These are phyloP conservation scores for Fusarium incarnatum DNA, from an alignment of 2,329 filamentous ascomycete genomes.

Conservation along the genomic window DNA sequence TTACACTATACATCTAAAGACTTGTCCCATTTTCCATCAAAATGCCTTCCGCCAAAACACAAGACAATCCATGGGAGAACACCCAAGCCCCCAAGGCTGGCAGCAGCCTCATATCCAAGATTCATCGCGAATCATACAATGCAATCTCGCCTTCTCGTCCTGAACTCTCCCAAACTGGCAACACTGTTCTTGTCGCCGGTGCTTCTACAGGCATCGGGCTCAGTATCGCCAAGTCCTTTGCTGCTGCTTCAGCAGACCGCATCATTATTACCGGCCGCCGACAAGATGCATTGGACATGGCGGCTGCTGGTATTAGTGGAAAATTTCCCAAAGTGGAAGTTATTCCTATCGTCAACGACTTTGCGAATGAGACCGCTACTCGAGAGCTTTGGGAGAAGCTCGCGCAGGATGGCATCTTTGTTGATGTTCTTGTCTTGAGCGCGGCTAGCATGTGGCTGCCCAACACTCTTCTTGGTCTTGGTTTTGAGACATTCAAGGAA, in stretches of 20 bases:
- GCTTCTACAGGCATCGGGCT: conserved; percentile 21
- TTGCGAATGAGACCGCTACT: conserved; percentile 19
- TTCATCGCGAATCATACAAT: conserved; percentile 45
- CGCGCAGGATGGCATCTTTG: conserved; percentile 26
- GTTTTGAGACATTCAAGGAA: conserved; percentile 4
- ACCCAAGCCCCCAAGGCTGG: neutral
- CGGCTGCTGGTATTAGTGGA: neutral
- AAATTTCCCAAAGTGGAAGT: neutral
- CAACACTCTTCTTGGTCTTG: conserved; percentile 6
- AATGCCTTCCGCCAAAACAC: neutral
- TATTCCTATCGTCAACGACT: neutral
- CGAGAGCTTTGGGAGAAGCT: conserved; percentile 47
- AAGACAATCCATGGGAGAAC: conserved; percentile 11
- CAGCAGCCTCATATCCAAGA: neutral
- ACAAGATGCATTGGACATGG: conserved; percentile 4
- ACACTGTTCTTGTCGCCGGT: conserved; percentile 8
- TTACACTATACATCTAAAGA: neutral
- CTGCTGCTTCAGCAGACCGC: conserved; percentile 51
- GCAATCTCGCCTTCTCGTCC: conserved; percentile 53
- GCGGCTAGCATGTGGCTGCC: conserved; percentile 35
- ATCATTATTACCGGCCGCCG: conserved; percentile 57
- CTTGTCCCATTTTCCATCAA: neutral
- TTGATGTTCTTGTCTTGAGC: conserved; percentile 50
- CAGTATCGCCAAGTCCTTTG: conserved; percentile 61
- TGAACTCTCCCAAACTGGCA: conserved; percentile 55